These are phyloP conservation scores for Puccinellia tenuiflora DNA, from an alignment of 176 grass and related monocot species.

Conservation along the genomic window DNA sequence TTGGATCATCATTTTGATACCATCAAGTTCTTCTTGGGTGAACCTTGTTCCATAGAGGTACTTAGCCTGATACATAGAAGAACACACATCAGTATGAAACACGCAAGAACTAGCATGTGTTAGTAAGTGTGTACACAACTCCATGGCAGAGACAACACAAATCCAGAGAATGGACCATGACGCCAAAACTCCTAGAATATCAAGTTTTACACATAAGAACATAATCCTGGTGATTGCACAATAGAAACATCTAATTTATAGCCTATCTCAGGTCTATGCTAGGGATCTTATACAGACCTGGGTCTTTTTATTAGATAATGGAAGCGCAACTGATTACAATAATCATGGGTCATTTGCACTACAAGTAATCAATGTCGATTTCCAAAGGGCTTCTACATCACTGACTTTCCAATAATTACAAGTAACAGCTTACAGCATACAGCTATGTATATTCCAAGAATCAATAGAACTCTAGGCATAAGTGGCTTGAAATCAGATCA, in stretches of 20 bases:
- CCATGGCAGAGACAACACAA: not conserved
- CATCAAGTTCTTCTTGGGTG: conserved; percentile 71
- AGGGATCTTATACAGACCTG: not conserved
- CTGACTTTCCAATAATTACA: not conserved
- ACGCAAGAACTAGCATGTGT: not conserved
- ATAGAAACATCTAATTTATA: not conserved
- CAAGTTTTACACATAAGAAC: not conserved
- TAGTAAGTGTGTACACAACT: not conserved
- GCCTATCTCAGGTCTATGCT: no score
- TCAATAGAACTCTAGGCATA: not conserved
- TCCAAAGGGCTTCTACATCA: not conserved
- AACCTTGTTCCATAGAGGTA: conserved; percentile 79
- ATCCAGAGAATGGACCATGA: not conserved
- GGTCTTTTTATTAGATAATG: not conserved
- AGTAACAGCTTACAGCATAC: not conserved
- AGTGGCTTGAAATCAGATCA: not conserved
- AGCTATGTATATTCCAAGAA: not conserved
- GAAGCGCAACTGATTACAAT: not conserved
- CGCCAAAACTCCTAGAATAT: not conserved
- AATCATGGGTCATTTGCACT: not conserved
- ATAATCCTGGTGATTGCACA: not conserved
- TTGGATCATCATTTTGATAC: conserved; percentile 95
- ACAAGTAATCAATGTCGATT: not conserved
- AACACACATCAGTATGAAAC: conserved; percentile 19
- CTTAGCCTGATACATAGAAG: conserved; percentile 54